Evolutionary conservation across 129 eudicot species (phyloP), one percentile per base, ranked within the genome.

Genomic region (Sambucus nigra): DNA sequence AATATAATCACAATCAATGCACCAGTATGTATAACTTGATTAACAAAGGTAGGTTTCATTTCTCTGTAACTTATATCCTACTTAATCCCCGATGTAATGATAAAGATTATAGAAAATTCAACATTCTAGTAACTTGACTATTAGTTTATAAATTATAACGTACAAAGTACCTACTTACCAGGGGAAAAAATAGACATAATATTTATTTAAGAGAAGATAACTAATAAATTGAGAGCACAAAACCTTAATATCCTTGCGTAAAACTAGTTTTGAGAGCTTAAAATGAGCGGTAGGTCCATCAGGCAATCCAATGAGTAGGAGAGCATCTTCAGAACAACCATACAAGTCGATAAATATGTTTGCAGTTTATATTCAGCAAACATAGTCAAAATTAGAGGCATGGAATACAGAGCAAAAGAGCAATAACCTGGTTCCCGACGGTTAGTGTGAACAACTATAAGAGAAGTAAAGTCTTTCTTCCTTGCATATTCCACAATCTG

Each of bases 271-370:
- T 5, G 98, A 73, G 29, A 89, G 83, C 76, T 89, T 89, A 72
- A 89, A 89, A 71, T 89, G 98, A 5, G 98, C 98, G 15, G 98
- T 89, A 54, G 98, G 98, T 35, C 98, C 98, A 66, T 78, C 82
- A 51, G 98, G 98, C 57, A 85, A 76, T 53, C 84, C 95, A 69
- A 89, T 89, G 25, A 89, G 8, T 47, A 81, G 46, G 20, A 89
- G 88, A 66, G 86, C 98, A 79, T 89, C 95, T 89, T 47, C 35
- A 75, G 33, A 57, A 28, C 27, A 59, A 23, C 11, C 41, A 57
- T 22, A 33, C 44, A 21, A n/a, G 25, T 51, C 10, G 22, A 62
- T 59, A 59, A 27, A 25, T 3, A 25, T 31, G n/a, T n/a, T n/a
- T n/a, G n/a, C n/a, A 35, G 42, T 7, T 7, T 8, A 35, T 35